These are phyloP conservation scores for Boletus subcaerulescens DNA, from an alignment of 768 basidiomycete species.

Conservation along the genomic window DNA sequence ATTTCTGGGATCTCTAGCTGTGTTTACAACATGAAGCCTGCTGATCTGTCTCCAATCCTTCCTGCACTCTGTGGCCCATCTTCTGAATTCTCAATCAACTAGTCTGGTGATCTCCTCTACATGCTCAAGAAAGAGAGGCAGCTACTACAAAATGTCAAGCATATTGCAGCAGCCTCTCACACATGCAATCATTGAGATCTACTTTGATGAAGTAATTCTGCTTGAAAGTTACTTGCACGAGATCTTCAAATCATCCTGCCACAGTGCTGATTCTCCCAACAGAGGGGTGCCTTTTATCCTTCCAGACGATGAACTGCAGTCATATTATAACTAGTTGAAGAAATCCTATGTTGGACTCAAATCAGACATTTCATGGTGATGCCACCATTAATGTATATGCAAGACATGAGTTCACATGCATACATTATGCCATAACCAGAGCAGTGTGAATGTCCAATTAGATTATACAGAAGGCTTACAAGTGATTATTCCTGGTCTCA, in stretches of 20 bases:
- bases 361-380: constrained; percentile 26
- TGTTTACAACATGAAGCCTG: too few species aligned
- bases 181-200: constrained; percentile 38
- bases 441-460: constrained; percentile 21
- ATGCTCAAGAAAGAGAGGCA: too few species aligned
- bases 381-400: constrained; percentile 48
- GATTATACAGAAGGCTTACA: constrained; percentile 63
- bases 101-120: too few species aligned
- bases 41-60: too few species aligned
- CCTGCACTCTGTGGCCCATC: too few species aligned
- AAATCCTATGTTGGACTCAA: constrained; percentile 46
- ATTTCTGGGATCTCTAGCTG: too few species aligned
- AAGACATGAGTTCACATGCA: constrained; percentile 41
- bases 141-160: neutral
- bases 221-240: constrained; percentile 39
- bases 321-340: constrained; percentile 39
- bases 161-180: constrained; percentile 16
- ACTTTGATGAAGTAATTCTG: constrained; percentile 41
- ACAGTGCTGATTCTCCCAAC: constrained; percentile 7
- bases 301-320: constrained; percentile 20
- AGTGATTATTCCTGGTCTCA: constrained; percentile 43
- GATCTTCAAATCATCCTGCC: constrained; percentile 27
- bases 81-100: too few species aligned
- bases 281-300: constrained; percentile 2
- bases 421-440: neutral